A percentile compares a stretch with the other conserved stretches of the same genome.
Conservation (phyloP, 1,139 yeast genomes). For the Candida sanyaensis region DNA sequence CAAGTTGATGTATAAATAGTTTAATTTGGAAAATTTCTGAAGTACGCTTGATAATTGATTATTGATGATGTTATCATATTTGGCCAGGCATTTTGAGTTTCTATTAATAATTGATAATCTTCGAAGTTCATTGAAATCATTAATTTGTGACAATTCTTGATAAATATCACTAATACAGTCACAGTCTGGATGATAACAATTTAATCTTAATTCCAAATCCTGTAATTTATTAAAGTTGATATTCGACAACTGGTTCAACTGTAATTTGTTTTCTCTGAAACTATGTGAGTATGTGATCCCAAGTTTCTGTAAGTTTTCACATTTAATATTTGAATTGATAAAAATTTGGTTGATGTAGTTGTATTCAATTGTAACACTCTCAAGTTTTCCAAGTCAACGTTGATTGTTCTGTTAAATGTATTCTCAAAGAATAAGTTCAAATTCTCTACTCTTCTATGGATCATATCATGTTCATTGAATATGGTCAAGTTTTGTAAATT, state of each 20-base stretch:
- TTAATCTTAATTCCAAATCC: slow-evolving; percentile 14
- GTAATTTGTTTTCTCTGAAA: slow-evolving; percentile 10
- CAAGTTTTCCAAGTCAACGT: slow-evolving; percentile 5
- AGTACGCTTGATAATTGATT: slow-evolving; percentile 10
- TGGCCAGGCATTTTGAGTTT: slow-evolving; percentile 13
- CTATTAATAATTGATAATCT: slow-evolving; percentile 13
- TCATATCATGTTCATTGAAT: slow-evolving; percentile 5
- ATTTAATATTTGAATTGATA: slow-evolving; percentile 5
- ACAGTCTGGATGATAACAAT: slow-evolving; percentile 16
- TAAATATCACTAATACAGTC: slow-evolving; percentile 14
- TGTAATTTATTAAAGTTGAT: slow-evolving; percentile 12
- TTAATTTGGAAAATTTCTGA: slow-evolving; percentile 10
- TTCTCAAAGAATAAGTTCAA: slow-evolving; percentile 16
- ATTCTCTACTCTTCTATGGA: slow-evolving; percentile 8
- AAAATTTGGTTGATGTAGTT: slow-evolving; percentile 14
- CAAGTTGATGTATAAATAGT: slow-evolving; percentile 11
- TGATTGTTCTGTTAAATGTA: neutral
- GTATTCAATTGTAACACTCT: slow-evolving; percentile 13
- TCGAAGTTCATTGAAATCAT: slow-evolving; percentile 11
- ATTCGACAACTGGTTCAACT: slow-evolving; percentile 6
- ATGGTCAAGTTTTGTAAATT: slow-evolving; percentile 15
- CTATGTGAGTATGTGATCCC: slow-evolving; percentile 15
- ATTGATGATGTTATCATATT: slow-evolving; percentile 12
- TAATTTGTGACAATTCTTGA: slow-evolving; percentile 9
- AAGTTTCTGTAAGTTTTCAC: slow-evolving; percentile 12